These are phyloP conservation scores for Tetrapisispora pingtungensis DNA, from an alignment of 805 yeast genomes.

Conservation along the genomic window DNA sequence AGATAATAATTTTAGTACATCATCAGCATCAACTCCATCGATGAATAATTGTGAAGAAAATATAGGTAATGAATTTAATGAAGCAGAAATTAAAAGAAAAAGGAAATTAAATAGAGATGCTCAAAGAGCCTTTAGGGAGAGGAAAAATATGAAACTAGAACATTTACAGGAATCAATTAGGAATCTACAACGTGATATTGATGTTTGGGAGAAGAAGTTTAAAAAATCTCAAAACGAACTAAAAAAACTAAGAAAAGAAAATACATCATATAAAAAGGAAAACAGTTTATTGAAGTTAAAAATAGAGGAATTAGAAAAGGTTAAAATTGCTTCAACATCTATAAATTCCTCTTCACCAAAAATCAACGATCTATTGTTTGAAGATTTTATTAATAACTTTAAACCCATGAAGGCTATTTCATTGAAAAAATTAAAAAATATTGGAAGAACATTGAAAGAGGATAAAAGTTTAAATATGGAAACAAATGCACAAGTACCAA, in stretches of 20 bases:
- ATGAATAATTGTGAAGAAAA: background rate
- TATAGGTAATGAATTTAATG: background rate
- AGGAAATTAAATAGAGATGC: slow-evolving; percentile 94
- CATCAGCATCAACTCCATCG: too few species aligned
- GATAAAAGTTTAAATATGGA: slow-evolving; percentile 6
- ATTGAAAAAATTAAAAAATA: background rate
- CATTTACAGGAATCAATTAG: slow-evolving; percentile 50
- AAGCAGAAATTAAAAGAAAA: slow-evolving; percentile 60
- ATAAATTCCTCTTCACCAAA: background rate
- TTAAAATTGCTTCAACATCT: too few species aligned
- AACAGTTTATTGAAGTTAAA: slow-evolving; percentile 8
- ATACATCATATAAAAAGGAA: slow-evolving; percentile 2
- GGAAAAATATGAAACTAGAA: slow-evolving; percentile 72
- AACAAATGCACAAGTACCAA: background rate
- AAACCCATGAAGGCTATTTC: slow-evolving; percentile 47
- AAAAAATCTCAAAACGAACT: slow-evolving; percentile 9
- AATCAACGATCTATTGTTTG: slow-evolving; percentile 19
- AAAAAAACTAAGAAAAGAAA: slow-evolving; percentile 20
- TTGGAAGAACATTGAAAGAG: slow-evolving; percentile 6
- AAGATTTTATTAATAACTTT: slow-evolving; percentile 1
- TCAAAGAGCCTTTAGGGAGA: slow-evolving; percentile 80
- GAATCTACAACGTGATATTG: slow-evolving; percentile 35
- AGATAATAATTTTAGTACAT: too few species aligned
- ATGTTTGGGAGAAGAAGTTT: slow-evolving; percentile 54
- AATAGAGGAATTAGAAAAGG: slow-evolving; percentile 5